These are phyloP conservation scores for Barbarea vulgaris DNA, from an alignment of 345 rosid genomes.

Conservation along the genomic window DNA sequence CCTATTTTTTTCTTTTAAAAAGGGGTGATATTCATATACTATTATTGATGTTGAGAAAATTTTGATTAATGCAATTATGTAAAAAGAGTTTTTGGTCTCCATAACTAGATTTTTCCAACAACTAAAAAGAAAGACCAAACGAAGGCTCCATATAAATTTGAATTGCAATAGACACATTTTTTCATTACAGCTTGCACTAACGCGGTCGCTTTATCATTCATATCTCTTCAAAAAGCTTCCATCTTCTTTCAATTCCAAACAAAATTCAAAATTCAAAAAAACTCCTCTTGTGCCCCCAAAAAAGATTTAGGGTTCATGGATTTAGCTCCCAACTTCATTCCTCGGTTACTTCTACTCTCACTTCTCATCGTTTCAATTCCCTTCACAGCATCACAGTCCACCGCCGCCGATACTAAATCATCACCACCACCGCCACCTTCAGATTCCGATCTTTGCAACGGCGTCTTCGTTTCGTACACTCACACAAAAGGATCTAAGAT, in stretches of 20 bases:
- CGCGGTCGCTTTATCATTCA: conserved; percentile 32
- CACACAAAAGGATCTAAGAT: conserved; percentile 51
- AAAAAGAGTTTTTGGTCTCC: background rate
- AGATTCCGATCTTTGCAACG: conserved; percentile 51
- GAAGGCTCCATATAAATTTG: conserved; percentile 21
- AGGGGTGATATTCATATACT: background rate
- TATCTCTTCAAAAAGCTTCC: conserved; percentile 23
- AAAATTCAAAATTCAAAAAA: conserved; percentile 1
- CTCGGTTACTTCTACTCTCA: conserved; percentile 19
- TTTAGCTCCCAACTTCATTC: conserved; percentile 18
- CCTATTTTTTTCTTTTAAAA: no score
- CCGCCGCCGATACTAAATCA: background rate
- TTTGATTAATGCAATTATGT: background rate
- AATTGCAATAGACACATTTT: conserved; percentile 9
- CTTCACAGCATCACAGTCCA: conserved; percentile 19
- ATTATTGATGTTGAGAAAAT: background rate
- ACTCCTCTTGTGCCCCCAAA: background rate
- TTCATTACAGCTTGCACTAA: conserved; percentile 31
- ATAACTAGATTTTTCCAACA: background rate
- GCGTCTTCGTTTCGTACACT: conserved; percentile 70
- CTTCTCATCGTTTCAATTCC: conserved; percentile 10
- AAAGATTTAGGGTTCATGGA: conserved; percentile 30
- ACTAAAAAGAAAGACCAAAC: background rate
- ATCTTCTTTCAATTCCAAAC: conserved; percentile 3
- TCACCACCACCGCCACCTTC: conserved; percentile 29